These are phyloP conservation scores for Podochytrium sp. DNA, from an alignment of 192 early-diverging fungal genomes.

Conservation along the genomic window DNA sequence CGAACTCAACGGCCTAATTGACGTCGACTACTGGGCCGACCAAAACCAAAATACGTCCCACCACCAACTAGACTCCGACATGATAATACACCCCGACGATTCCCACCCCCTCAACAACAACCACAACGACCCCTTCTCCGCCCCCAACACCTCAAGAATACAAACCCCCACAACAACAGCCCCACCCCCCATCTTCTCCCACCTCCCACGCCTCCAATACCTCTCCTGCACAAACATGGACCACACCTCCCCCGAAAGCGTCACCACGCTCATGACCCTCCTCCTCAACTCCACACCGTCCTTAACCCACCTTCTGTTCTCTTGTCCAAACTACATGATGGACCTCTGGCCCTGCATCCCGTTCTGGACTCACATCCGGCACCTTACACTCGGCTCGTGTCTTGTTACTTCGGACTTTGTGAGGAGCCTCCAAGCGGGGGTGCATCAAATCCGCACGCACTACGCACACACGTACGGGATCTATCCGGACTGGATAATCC, in stretches of 20 bases:
- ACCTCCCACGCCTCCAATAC: neutral
- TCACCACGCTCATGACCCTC: constrained; percentile 15
- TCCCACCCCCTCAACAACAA: too few species aligned
- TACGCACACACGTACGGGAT: neutral
- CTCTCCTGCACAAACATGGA: constrained; percentile 16
- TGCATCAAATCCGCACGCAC: neutral
- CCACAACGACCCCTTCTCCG: neutral
- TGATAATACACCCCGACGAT: too few species aligned
- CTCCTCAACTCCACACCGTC: neutral
- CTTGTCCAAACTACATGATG: constrained; percentile 24
- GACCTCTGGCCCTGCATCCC: constrained; percentile 19
- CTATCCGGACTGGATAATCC: neutral
- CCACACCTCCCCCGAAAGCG: neutral
- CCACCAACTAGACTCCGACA: too few species aligned
- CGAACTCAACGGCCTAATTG: constrained; percentile 9
- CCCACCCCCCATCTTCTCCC: neutral
- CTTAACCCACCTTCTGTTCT: constrained; percentile 7
- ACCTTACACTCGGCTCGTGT: neutral
- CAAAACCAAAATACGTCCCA: too few species aligned
- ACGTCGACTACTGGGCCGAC: neutral
- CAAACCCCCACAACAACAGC: neutral
- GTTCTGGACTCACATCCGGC: constrained; percentile 4
- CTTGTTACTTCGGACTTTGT: constrained; percentile 1
- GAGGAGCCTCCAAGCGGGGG: neutral
- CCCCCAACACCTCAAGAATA: neutral